Conservation (phyloP, 768 basidiomycete species). For the Russula compacta region DNA sequence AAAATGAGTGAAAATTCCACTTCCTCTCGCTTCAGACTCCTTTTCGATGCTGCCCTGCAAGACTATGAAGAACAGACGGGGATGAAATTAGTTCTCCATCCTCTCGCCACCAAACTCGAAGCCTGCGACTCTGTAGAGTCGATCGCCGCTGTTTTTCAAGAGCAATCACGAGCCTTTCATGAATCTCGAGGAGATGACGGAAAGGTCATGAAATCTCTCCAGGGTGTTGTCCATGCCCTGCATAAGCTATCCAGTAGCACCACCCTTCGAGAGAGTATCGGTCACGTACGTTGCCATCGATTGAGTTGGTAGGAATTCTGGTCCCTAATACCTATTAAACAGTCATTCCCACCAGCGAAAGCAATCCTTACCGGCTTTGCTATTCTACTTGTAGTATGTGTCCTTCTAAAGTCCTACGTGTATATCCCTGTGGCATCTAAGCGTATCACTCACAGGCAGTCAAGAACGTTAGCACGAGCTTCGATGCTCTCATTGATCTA, state of each 20-base stretch:
- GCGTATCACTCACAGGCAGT: neutral
- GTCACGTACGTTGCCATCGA: neutral
- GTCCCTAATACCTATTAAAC: neutral
- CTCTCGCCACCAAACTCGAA: neutral
- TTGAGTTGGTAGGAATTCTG: neutral
- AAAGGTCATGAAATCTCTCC: neutral
- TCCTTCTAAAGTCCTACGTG: neutral
- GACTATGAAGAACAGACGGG: neutral
- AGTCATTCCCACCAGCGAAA: neutral
- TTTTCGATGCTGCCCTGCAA: neutral
- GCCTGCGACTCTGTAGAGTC: neutral
- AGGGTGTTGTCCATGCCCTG: neutral
- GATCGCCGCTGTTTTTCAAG: neutral
- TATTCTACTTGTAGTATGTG: neutral
- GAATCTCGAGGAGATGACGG: neutral
- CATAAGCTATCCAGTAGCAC: neutral
- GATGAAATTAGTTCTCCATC: neutral
- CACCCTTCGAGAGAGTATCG: neutral
- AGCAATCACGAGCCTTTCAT: neutral
- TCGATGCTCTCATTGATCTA: too few species aligned
- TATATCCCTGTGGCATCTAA: neutral
- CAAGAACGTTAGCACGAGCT: too few species aligned
- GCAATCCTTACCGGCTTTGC: neutral
- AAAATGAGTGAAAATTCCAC: neutral
- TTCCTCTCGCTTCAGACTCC: neutral